Base-by-base conservation (phyloP, 768 basidiomycete genomes). In the Cystobasidium onofrii region DNA sequence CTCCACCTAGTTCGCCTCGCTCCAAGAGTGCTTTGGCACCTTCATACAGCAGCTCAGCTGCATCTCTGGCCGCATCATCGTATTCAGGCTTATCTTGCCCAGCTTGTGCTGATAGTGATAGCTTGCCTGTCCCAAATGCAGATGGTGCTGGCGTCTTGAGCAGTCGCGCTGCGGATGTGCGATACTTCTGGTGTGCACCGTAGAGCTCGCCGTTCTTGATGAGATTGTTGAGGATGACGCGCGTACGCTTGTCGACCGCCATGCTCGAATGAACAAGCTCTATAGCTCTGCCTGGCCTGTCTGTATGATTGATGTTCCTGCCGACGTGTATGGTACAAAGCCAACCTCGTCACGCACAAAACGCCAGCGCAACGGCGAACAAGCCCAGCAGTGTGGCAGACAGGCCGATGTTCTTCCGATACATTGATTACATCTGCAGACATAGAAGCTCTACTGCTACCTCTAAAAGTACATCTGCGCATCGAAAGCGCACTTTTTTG, bases 41-140 rank as follows among this genome's bases (percentile, higher is more conserved):
- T 78, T 92, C 90, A 82, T 96, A 97, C 63, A 97, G 87, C 3
- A 98, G 90, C 81, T 94, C 89, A 81, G 92, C 90, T 20, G 96
- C 94, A 17, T 88, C 88, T 79, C 89, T 88, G 79, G 89, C 88
- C 77, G 94, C 89, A 1, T 84, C 84, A 25, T 83, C 80, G 69
- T 80, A 77, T 17, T 12, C 50, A 18, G n/a, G 44, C 31, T 69
- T 36, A 46, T 27, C 7, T 25, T 41, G 41, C 25, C 25, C 57
- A 15, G 57, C 25, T 27, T 60, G 57, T 34, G 33, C 57, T 25
- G 10, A 23, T 50, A 50, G 46, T 7, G 46, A 50, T 50, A 50
- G 25, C 39, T 46, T 46, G 63, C 63, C 63, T 27, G 69, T 71
- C 13, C 69, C 69, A 36, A 71, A 71, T 39, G 69, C 52, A n/a